phyloP scores from a whole-genome alignment of 164 flowering plant genomes.

The Tetracentron sinense region DNA sequence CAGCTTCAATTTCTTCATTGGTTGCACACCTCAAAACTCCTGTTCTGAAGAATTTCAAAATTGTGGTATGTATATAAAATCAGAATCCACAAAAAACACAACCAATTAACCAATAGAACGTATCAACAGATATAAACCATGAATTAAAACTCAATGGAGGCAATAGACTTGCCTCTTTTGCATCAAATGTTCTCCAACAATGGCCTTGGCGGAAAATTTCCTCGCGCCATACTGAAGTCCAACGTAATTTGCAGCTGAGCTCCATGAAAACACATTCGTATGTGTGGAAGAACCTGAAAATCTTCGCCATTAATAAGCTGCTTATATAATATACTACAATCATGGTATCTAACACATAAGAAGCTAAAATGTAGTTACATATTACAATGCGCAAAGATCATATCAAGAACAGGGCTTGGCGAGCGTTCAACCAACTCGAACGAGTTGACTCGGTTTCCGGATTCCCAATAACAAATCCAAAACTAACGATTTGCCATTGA shows the following conservation, averaged over 20 bases:
- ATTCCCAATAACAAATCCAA: too few species aligned
- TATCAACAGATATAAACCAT: not conserved
- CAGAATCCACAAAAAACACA: not conserved
- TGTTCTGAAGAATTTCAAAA: conserved; percentile 33
- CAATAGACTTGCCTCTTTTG: conserved; percentile 41
- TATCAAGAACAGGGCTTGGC: too few species aligned
- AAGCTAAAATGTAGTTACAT: too few species aligned
- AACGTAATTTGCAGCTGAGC: conserved; percentile 48
- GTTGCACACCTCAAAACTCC: conserved; percentile 73
- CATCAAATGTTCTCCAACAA: conserved; percentile 16
- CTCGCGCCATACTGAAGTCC: conserved; percentile 24
- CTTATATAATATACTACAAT: not conserved
- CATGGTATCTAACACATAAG: not conserved
- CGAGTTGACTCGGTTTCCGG: too few species aligned
- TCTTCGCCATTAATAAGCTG: not conserved
- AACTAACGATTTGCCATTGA: too few species aligned
- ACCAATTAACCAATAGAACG: not conserved
- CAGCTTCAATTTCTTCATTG: conserved; percentile 82
- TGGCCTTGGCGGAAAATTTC: conserved; percentile 24
- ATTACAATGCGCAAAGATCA: too few species aligned
- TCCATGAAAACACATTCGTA: conserved; percentile 31
- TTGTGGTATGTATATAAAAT: not conserved
- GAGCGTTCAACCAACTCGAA: too few species aligned
- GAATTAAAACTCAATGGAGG: not conserved
- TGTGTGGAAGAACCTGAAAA: conserved; percentile 27